Base-by-base conservation (phyloP, 805 yeast genomes). In the Metschnikowia anglica region DNA sequence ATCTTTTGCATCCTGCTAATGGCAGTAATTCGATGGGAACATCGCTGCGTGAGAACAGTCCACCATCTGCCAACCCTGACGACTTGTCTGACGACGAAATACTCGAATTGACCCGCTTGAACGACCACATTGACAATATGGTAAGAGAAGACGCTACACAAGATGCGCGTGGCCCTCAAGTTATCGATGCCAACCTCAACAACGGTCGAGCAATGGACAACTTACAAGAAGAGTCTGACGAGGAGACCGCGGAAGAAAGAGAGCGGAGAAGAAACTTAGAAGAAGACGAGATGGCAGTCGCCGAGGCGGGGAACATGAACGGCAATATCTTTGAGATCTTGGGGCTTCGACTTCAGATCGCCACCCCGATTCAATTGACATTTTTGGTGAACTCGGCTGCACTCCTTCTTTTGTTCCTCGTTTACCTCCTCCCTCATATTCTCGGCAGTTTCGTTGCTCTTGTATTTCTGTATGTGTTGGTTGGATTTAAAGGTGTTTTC, bases 401-500 rank as follows among this genome's bases (percentile, higher is more conserved):
- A 21, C 56, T 69, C 1, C 53, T 63, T 2, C 73, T 72, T 44
- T 53, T 77, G 28, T 60, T 72, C 23, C 33, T 67, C 11, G 62
- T 75, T 0, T 79, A 77, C 51, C 60, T 73, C 13, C 46, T 76
- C 2, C 83, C 85, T 9, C 72, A 76, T 5, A 52, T 70, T 32
- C 34, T 74, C 3, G 84, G 83, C 8, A 54, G 57, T 19, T 39
- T 48, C 27, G 39, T 39, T 11, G 43, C 43, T n/a, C 32, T 41
- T 3, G 29, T 35, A 17, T 18, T 26, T 13, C 16, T 35, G 41
- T 36, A 32, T 16, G 28, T 30, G 21, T n/a, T 27, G 11, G 20
- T 32, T 13, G 52, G 43, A 4, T 17, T 42, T 18, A 16, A 35
- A 17, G 39, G 37, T 17, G 27, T 35, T n/a, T 34, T 43, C 15